Evolutionary conservation across 345 rosid species (phyloP).

Genomic region (Sisymbrium irio): DNA sequence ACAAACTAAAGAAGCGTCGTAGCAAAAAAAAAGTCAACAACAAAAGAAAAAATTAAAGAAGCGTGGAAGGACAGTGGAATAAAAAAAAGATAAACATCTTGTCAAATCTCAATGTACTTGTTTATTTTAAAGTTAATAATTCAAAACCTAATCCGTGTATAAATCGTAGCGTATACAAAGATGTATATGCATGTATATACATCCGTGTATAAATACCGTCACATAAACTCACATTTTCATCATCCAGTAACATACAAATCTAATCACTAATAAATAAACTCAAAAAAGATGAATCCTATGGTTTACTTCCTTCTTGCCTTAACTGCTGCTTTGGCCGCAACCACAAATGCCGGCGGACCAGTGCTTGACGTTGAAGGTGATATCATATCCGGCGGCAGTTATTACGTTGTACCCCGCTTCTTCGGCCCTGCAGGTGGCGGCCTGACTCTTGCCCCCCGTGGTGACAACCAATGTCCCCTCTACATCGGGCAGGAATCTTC

Average conservation of each 20-base stretch:
- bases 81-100: too few relatives aligned
- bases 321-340: not conserved
- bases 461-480: not conserved
- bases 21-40: too few relatives aligned
- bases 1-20: too few relatives aligned
- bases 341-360: not conserved
- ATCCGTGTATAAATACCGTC: not conserved
- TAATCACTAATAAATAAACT: not conserved
- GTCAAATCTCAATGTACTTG: too few relatives aligned
- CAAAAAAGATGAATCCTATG: not conserved
- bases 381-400: not conserved
- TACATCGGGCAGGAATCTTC: not conserved
- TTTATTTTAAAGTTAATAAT: too few relatives aligned
- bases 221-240: not conserved
- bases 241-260: not conserved
- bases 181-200: too few relatives aligned
- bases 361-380: not conserved
- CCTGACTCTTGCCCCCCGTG: not conserved
- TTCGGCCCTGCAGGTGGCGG: conserved; percentile 1
- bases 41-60: too few relatives aligned
- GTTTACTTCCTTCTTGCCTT: conserved; percentile 4
- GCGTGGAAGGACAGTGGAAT: too few relatives aligned
- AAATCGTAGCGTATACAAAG: too few relatives aligned
- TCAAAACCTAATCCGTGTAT: too few relatives aligned
- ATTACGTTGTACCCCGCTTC: conserved; percentile 1